Percentiles rank a stretch among this genome's conserved stretches.
Evolutionary conservation across 2,329 filamentous ascomycete species (phyloP).

Genomic region (Colletotrichum orbiculare): DNA sequence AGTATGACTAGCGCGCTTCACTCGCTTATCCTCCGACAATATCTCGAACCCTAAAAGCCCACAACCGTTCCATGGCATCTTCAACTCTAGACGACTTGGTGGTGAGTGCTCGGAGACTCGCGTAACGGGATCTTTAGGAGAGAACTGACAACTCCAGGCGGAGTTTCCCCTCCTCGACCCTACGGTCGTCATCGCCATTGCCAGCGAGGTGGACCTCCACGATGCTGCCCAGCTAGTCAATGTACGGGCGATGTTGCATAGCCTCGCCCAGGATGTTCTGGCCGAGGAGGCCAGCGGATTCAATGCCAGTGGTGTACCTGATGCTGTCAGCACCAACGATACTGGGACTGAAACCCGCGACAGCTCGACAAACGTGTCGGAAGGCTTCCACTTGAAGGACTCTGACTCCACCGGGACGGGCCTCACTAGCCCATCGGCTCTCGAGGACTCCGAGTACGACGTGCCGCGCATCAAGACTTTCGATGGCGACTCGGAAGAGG

Average conservation of each 20-base stretch:
- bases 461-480: conserved; percentile 42
- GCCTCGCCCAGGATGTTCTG: conserved; percentile 71
- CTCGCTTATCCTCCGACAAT: conserved; percentile 27
- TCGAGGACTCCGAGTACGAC: conserved; percentile 26
- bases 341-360: conserved; percentile 40
- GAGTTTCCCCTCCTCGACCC: conserved; percentile 75
- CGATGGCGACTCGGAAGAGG: conserved; percentile 60
- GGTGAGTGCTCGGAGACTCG: conserved; percentile 18
- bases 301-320: conserved; percentile 78
- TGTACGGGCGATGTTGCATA: conserved; percentile 71
- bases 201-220: conserved; percentile 76
- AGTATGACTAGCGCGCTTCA: conserved; percentile 28
- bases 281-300: conserved; percentile 80
- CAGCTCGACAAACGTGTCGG: conserved; percentile 40
- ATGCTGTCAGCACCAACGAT: conserved; percentile 44
- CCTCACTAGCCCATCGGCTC: conserved; percentile 34
- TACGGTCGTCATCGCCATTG: conserved; percentile 79
- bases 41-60: conserved; percentile 31
- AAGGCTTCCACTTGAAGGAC: conserved; percentile 42
- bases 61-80: conserved; percentile 14
- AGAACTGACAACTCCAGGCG: conserved; percentile 7
- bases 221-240: conserved; percentile 61
- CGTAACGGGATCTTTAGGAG: not conserved
- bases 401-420: conserved; percentile 45
- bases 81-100: conserved; percentile 31